Percentiles rank a stretch among this genome's conserved stretches.
Conservation (phyloP, 2,329 filamentous ascomycete species). For the Pseudocercospora pini-densiflorae region DNA sequence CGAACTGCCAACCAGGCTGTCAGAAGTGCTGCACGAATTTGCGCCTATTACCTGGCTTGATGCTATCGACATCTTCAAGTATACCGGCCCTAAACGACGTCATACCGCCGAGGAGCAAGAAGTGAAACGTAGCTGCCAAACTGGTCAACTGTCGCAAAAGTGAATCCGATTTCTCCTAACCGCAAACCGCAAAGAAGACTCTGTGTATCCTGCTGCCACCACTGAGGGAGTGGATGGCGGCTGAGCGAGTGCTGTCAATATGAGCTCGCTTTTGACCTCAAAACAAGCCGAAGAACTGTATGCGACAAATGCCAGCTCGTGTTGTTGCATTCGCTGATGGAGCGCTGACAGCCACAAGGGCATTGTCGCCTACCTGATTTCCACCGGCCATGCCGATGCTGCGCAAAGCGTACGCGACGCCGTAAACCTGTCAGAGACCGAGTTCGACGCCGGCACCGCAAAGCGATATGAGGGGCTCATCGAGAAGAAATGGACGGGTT, state of each 20-base stretch:
- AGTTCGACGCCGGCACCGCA: slow-evolving; percentile 77
- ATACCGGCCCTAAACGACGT: not conserved
- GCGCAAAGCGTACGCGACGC: slow-evolving; percentile 77
- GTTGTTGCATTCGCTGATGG: slow-evolving; percentile 36
- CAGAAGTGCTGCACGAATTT: not conserved
- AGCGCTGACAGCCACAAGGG: slow-evolving; percentile 76
- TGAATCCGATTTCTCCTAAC: not conserved
- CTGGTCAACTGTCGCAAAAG: not conserved
- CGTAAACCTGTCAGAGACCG: slow-evolving; percentile 67
- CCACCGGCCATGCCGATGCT: slow-evolving; percentile 71
- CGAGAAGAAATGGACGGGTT: slow-evolving; percentile 98
- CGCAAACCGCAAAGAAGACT: not conserved
- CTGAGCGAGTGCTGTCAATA: slow-evolving; percentile 46
- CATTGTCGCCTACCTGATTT: slow-evolving; percentile 84
- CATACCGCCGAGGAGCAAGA: not conserved
- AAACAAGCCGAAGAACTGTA: slow-evolving; percentile 90
- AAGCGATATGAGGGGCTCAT: slow-evolving; percentile 95
- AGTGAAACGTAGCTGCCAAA: not conserved
- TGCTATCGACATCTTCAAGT: not conserved
- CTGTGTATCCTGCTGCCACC: slow-evolving; percentile 11
- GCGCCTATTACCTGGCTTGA: not conserved
- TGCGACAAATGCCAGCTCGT: slow-evolving; percentile 44
- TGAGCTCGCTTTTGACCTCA: slow-evolving; percentile 76
- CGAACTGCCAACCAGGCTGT: not conserved
- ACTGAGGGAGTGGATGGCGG: slow-evolving; percentile 21